These are phyloP conservation scores for Rubia yunnanensis DNA, from an alignment of 257 asterid species.

Conservation along the genomic window DNA sequence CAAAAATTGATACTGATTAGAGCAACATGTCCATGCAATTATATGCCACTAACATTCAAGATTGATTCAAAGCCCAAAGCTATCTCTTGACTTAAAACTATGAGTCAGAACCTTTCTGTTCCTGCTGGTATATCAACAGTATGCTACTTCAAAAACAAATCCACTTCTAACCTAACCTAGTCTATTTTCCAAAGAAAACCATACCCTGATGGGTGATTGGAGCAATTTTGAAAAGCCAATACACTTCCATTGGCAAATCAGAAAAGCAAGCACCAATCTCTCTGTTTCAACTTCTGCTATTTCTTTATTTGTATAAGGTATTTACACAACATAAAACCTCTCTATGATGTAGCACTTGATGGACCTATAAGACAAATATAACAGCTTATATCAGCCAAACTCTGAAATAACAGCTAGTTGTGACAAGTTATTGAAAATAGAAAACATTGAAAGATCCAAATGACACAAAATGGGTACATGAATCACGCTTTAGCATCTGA, in stretches of 20 bases:
- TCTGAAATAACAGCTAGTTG: background rate
- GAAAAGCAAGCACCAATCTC: slow-evolving; percentile 1
- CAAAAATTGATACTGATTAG: background rate
- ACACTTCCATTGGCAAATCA: slow-evolving; percentile 10
- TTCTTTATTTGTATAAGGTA: slow-evolving; percentile 6
- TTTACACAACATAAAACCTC: slow-evolving; percentile 11
- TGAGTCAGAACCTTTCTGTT: background rate
- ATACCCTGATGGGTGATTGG: background rate
- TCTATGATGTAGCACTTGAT: slow-evolving; percentile 3
- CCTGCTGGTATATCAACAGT: background rate
- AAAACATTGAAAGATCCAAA: background rate
- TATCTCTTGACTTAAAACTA: background rate
- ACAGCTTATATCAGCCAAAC: background rate
- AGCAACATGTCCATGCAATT: background rate
- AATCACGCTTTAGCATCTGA: background rate
- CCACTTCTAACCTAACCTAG: background rate
- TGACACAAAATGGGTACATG: background rate
- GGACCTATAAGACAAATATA: background rate
- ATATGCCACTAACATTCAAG: background rate
- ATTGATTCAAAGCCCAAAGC: background rate
- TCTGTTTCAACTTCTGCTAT: slow-evolving; percentile 5
- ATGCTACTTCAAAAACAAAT: background rate
- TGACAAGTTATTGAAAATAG: background rate
- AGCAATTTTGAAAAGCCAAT: background rate
- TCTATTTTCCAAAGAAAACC: background rate